Evolutionary conservation across 345 rosid genomes (phyloP).

Genomic region (Aethionema arabicum): DNA sequence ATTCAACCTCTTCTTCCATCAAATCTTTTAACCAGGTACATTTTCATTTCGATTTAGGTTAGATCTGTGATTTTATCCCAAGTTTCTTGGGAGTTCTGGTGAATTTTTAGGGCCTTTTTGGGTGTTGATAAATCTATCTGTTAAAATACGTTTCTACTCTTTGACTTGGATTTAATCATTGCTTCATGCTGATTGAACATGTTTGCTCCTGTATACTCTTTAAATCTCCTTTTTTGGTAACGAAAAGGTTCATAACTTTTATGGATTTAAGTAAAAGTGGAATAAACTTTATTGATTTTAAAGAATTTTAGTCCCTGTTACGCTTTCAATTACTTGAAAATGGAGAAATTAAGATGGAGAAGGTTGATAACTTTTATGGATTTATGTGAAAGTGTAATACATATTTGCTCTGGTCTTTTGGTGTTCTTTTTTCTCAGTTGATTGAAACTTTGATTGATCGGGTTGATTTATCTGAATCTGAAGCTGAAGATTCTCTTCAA

Average conservation of each 20-base stretch:
- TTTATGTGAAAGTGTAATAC: no score
- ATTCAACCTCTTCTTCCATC: conserved; percentile 31
- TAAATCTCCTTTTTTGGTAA: background rate
- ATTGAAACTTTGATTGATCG: conserved; percentile 64
- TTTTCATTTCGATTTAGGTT: background rate
- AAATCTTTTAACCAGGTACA: conserved; percentile 52
- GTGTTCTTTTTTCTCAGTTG: conserved; percentile 37
- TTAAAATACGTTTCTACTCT: background rate
- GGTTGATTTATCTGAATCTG: conserved; percentile 69
- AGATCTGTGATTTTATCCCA: background rate
- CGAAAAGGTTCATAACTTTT: background rate
- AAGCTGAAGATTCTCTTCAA: conserved; percentile 72
- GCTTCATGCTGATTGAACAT: conserved; percentile 14
- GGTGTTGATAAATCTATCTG: background rate
- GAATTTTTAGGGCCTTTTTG: background rate
- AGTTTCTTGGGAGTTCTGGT: background rate
- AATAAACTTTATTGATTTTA: background rate
- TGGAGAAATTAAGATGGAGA: background rate
- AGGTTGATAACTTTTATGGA: no score
- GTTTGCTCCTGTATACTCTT: conserved; percentile 1
- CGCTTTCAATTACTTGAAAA: conserved; percentile 4
- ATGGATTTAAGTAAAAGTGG: conserved; percentile 11
- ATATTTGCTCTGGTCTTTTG: conserved; percentile 10
- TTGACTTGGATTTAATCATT: conserved; percentile 18
- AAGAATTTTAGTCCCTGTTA: background rate